phyloP scores from a whole-genome alignment of 2,329 filamentous ascomycete genomes.

The Verticillium zaregamsianum region DNA sequence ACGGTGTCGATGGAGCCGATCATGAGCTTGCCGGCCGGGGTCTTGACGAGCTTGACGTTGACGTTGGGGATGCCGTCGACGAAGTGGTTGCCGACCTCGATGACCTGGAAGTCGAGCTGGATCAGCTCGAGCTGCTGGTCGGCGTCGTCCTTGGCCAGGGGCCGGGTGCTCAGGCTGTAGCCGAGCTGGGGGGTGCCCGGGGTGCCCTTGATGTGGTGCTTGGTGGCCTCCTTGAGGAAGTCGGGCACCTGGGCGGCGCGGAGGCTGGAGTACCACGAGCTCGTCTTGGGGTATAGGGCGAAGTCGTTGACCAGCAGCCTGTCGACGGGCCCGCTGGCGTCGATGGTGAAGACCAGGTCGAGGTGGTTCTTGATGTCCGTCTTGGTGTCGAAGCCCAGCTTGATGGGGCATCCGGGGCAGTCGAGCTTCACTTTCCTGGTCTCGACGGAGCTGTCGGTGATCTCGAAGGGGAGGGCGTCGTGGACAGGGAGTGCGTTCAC shows the following conservation, averaged over 20 bases:
- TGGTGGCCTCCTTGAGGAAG: constrained; percentile 19
- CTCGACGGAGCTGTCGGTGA: constrained; percentile 28
- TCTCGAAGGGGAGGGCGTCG: constrained; percentile 18
- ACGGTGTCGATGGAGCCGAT: constrained; percentile 41
- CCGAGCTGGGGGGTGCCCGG: constrained; percentile 35
- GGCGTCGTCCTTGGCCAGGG: constrained; percentile 42
- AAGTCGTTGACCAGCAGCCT: constrained; percentile 55
- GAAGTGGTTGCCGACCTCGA: constrained; percentile 54
- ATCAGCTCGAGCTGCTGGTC: constrained; percentile 49
- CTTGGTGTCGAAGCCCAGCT: constrained; percentile 17
- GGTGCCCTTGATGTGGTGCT: constrained; percentile 25
- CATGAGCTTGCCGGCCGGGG: constrained; percentile 47
- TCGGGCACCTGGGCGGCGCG: constrained; percentile 41
- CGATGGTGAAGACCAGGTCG: constrained; percentile 50
- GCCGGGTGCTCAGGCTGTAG: constrained; percentile 41
- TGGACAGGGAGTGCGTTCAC: constrained; percentile 34
- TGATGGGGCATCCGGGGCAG: constrained; percentile 50
- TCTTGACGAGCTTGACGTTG: constrained; percentile 59
- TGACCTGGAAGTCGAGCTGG: constrained; percentile 52
- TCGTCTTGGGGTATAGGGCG: constrained; percentile 53
- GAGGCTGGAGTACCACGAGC: constrained; percentile 39
- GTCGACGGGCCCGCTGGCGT: constrained; percentile 36
- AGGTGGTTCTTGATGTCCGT: constrained; percentile 32
- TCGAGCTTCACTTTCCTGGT: constrained; percentile 41
- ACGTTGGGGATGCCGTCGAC: constrained; percentile 51